Base-by-base conservation (phyloP, 2,329 filamentous ascomycete genomes). In the Sporothrix inflata region DNA sequence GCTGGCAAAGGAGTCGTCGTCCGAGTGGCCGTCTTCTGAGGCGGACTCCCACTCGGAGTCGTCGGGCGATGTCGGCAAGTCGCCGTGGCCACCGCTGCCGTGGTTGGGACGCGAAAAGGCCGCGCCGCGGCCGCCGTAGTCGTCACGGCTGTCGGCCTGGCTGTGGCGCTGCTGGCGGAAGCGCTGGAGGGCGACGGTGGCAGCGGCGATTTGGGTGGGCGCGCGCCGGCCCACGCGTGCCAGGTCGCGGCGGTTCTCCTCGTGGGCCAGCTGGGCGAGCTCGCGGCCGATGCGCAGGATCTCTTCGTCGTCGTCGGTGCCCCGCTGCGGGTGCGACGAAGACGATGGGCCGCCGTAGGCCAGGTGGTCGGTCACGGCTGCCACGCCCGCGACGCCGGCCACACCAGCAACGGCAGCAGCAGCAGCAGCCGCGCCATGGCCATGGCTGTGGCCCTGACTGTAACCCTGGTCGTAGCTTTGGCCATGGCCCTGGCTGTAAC, bases 41-140 rank as follows among this genome's bases (percentile, higher is more conserved):
- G 86, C 85, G 61, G 86, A 87, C 78, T 89, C 87, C 87, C 87
- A 89, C 71, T 88, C 86, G 1, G 83, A 83, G 55, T 88, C 85
- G 42, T 85, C 86, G 67, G 83, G 79, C 74, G 74, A 80, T 77
- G 80, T 78, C 4, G 71, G 71, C 21, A 63, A 45, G 27, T 45
- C 65, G 19, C 21, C 60, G 27, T 45, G 55, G 19, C 21, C 60
- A 21, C 30, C 30, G 30, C 67, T 38, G n/a, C 24, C 19, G 21
- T 61, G 6, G 80, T 79, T 76, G 80, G 86, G 11, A 84, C 85
- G 69, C 21, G 78, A 78, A 21, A 75, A 61, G 3, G 73, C 71
- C 61, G 75, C 71, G 4, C 78, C 77, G 34, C 76, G 75, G 27
- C 74, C 60, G 21, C 38, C 34, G 42, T 70, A 24, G 55, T 73